phyloP scores from a whole-genome alignment of 495 filamentous ascomycete genomes.

The Pseudevernia furfuracea region DNA sequence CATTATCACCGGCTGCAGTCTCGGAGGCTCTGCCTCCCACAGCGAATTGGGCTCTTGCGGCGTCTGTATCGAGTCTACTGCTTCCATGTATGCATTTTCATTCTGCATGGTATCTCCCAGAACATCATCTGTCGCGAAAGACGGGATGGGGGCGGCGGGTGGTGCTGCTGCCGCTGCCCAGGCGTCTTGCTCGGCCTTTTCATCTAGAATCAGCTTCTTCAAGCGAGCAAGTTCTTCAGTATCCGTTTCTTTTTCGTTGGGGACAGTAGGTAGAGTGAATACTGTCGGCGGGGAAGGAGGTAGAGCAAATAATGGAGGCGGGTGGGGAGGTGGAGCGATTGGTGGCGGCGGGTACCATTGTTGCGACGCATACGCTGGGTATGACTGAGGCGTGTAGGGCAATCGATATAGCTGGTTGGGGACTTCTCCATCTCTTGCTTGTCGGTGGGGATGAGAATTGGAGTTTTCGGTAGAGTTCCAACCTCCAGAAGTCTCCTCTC shows the following conservation, averaged over 20 bases:
- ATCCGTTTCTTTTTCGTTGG: background rate
- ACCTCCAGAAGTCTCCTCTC: background rate
- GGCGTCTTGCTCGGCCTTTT: background rate
- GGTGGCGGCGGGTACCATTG: background rate
- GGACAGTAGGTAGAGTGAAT: background rate
- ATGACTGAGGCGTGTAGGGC: background rate
- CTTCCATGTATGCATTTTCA: background rate
- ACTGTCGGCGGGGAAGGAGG: background rate
- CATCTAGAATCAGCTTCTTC: slow-evolving; percentile 4
- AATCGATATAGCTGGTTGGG: background rate
- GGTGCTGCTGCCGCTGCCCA: background rate
- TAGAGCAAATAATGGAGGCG: background rate
- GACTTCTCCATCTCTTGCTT: background rate
- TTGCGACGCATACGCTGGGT: background rate
- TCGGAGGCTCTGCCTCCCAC: background rate
- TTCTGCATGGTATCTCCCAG: background rate
- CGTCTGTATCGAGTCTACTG: background rate
- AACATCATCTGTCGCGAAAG: background rate
- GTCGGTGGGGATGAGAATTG: background rate
- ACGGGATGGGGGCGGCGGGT: background rate
- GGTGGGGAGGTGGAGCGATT: too few species aligned
- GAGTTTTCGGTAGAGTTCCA: background rate
- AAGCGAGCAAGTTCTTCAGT: background rate
- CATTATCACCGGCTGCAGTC: background rate
- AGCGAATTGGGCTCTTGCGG: background rate